Base-by-base conservation (phyloP, 495 filamentous ascomycete species). In the Penicillium robsamsonii region DNA sequence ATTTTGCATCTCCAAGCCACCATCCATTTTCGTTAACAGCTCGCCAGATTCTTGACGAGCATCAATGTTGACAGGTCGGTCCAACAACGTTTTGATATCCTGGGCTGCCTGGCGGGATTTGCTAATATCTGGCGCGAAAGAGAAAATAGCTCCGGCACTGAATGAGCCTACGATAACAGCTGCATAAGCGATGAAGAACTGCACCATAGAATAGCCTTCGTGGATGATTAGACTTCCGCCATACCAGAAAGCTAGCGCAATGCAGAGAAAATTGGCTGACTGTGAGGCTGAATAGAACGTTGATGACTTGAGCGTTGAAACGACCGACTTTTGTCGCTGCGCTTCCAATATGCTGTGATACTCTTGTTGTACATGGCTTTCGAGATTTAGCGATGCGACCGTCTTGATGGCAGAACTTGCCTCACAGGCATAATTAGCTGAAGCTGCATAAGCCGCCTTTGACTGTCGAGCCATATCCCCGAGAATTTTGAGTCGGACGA, bases 181-280 rank as follows among this genome's bases (percentile, higher is more conserved):
- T 25, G 80, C 71, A 71, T 91, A 95, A 57, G 86, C 87, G 46
- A 95, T 71, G 69, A 94, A 95, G 76, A 93, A 95, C 53, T 88
- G 84, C 59, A 87, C 84, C 69, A 91, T 79, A 52, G 70, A 65
- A 58, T 88, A 90, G 66, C 94, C 87, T 22, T 67, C 57, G 38
- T 76, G 78, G 22, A 78, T 80, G 48, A 96, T 84, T 46, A 92
- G 78, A 3, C 78, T 85, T 24, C 90, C 91, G 42, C 91, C 91
- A 63, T 94, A 95, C 90, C 90, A 95, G 73, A 95, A 96, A 1
- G 84, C 90, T 6, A 96, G 81, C 5, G 89, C 91, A 44, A 89
- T 81, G 60, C 84, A 88, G 35, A 90, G 77, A 75, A 95, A 91
- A 63, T 83, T 80, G 29, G 92, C 73, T 6, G 82, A 81, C 67